These are phyloP conservation scores for Panellus pusillus DNA, from an alignment of 768 basidiomycete genomes.

Conservation along the genomic window DNA sequence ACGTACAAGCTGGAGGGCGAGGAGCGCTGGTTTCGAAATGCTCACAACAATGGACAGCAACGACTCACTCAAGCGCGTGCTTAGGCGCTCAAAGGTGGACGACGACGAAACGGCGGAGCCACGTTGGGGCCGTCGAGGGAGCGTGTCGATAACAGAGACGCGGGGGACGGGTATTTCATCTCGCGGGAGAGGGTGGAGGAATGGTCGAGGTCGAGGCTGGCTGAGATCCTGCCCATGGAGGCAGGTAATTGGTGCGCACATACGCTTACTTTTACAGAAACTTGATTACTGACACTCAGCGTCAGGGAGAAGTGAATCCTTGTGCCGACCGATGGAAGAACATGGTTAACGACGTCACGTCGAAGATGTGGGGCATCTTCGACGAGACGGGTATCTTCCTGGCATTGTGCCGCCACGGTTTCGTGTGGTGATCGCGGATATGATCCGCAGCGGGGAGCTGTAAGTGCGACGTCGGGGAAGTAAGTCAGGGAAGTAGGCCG, in stretches of 20 bases:
- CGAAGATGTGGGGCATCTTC: too few species aligned
- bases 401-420: too few species aligned
- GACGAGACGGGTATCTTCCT: too few species aligned
- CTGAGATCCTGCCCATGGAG: too few species aligned
- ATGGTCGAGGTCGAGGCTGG: slow-evolving; percentile 7
- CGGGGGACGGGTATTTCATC: slow-evolving; percentile 1
- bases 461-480: slow-evolving; percentile 29
- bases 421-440: too few species aligned
- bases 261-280: too few species aligned
- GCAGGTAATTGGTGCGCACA: neutral
- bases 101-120: slow-evolving; percentile 19
- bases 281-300: too few species aligned
- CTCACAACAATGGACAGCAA: too few species aligned
- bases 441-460: slow-evolving; percentile 41
- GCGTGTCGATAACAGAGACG: neutral
- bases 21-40: slow-evolving; percentile 16
- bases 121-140: too few species aligned
- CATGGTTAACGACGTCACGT: too few species aligned
- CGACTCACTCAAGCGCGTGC: slow-evolving; percentile 31
- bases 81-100: neutral
- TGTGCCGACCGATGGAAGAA: slow-evolving; percentile 29
- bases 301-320: neutral
- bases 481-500: too few species aligned
- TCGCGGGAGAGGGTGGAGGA: neutral
- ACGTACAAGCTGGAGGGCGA: slow-evolving; percentile 36